Conservation (phyloP, 179 eudicot genomes). For the Actinidia chinensis region DNA sequence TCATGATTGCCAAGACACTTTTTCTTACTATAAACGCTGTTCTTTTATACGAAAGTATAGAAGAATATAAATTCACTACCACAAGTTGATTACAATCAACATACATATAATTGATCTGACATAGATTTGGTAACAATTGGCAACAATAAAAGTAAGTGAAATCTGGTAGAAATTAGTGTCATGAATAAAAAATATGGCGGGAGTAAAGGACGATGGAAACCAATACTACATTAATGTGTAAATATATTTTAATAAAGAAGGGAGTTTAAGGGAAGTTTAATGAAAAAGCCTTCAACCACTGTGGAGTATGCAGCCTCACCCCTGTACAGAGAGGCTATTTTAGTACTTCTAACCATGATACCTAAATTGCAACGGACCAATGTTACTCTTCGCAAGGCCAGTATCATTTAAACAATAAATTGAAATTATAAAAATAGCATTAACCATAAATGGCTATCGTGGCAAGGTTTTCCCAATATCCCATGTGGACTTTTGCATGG, state of each 20-base stretch:
- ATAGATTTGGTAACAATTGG: background rate
- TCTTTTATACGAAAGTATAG: slow-evolving; percentile 84
- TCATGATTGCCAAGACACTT: slow-evolving; percentile 84
- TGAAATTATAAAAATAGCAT: background rate
- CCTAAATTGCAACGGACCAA: background rate
- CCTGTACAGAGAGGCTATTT: background rate
- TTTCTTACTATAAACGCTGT: slow-evolving; percentile 87
- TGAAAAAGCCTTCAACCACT: too few species aligned
- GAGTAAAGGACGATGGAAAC: background rate
- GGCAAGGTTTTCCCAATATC: background rate
- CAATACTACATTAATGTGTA: background rate
- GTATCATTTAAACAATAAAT: background rate
- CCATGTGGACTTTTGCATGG: background rate
- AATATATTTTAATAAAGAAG: background rate
- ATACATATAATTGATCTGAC: background rate
- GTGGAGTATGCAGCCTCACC: too few species aligned
- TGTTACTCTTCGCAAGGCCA: background rate
- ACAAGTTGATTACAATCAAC: slow-evolving; percentile 4
- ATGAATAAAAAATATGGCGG: background rate
- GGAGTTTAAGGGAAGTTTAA: background rate
- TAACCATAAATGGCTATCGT: background rate
- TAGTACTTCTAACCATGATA: background rate
- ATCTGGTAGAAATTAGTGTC: background rate
- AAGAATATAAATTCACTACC: slow-evolving; percentile 81
- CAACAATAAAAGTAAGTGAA: background rate